Evolutionary conservation across 176 grass and related monocot species (phyloP).

Genomic region (Oryza punctata): DNA sequence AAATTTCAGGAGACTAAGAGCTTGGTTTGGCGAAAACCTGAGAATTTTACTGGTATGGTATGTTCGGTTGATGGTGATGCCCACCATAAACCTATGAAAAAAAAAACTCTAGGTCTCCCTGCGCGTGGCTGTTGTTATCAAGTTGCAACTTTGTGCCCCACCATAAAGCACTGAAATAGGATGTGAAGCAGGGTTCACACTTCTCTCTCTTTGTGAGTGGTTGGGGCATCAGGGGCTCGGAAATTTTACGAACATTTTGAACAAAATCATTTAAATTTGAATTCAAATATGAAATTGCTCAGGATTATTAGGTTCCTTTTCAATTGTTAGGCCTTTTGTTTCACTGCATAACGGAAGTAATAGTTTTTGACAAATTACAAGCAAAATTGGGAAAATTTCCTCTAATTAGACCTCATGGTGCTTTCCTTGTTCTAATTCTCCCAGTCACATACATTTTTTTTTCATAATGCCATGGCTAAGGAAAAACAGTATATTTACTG

Average conservation of each 20-base stretch:
- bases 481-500: not conserved
- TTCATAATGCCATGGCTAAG: not conserved
- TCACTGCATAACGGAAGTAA: not conserved
- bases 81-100: constrained; percentile 16
- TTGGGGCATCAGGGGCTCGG: not conserved
- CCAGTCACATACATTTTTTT: not conserved
- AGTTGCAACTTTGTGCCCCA: constrained; percentile 31
- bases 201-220: not conserved
- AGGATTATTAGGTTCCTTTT: not conserved
- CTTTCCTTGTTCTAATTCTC: not conserved
- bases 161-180: not conserved
- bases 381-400: not conserved
- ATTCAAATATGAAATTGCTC: not conserved
- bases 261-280: not conserved
- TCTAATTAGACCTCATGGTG: not conserved
- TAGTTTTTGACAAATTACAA: not conserved
- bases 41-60: not conserved
- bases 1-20: not conserved
- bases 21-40: not conserved
- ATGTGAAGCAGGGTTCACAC: not conserved
- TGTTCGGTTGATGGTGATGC: not conserved
- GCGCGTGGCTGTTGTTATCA: constrained; percentile 29
- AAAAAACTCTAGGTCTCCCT: not conserved
- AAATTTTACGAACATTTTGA: not conserved
- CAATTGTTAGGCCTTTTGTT: not conserved